phyloP scores from a whole-genome alignment of 345 rosid species.

The Ceriops tagal region DNA sequence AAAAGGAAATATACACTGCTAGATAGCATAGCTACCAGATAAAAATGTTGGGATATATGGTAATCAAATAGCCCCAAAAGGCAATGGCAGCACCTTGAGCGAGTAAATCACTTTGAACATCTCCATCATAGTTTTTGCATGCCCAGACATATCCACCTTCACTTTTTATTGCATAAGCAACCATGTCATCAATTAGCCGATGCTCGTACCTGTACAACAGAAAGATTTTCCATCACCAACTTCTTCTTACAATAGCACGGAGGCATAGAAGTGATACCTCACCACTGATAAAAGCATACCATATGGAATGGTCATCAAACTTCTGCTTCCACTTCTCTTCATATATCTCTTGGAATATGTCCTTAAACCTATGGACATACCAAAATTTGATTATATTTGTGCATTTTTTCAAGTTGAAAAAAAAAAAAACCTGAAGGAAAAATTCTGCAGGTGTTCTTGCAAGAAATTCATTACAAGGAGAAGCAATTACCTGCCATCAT shows the following conservation, averaged over 20 bases:
- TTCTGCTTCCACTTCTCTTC: conserved; percentile 87
- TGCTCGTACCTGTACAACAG: conserved; percentile 80
- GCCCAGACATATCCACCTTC: conserved; percentile 99
- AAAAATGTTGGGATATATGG: not conserved
- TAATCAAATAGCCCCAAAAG: not conserved
- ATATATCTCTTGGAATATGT: conserved; percentile 91
- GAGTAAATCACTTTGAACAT: conserved; percentile 97
- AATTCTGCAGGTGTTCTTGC: not conserved
- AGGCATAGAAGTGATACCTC: not conserved
- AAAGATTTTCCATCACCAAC: conserved; percentile 3
- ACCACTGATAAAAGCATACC: conserved; percentile 40
- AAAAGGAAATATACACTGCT: too few species aligned
- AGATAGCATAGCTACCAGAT: too few species aligned
- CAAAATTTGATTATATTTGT: conserved; percentile 15
- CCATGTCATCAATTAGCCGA: conserved; percentile 98
- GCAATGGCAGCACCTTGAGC: conserved; percentile 66
- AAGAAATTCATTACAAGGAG: conserved; percentile 9
- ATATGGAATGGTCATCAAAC: conserved; percentile 86
- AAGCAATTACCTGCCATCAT: conserved; percentile 85
- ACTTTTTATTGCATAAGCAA: conserved; percentile 90
- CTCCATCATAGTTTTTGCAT: conserved; percentile 98
- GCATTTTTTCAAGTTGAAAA: not conserved
- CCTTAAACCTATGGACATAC: conserved; percentile 69
- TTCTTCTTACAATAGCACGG: conserved; percentile 1
- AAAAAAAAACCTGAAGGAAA: not conserved